These are phyloP conservation scores for Anthoceros angustus DNA, from an alignment of 225 moss, liverwort and hornwort species.

Conservation along the genomic window DNA sequence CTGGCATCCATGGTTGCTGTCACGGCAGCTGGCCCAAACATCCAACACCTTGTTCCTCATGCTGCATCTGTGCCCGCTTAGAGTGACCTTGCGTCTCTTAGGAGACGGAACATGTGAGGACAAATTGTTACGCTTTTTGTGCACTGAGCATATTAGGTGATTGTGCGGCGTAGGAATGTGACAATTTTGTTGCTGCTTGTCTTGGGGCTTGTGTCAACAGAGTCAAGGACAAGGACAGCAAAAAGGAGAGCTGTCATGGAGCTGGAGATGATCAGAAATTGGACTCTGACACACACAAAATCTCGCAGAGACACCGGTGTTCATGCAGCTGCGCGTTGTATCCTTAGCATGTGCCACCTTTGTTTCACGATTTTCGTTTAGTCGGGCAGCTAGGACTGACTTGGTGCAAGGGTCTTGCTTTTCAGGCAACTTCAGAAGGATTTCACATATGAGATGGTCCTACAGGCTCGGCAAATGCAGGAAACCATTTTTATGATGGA, in stretches of 20 bases:
- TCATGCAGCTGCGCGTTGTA: not conserved
- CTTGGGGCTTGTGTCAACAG: no score
- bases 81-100: no score
- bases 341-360: not conserved
- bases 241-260: constrained; percentile 6
- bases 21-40: no score
- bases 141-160: not conserved
- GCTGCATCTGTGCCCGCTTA: no score
- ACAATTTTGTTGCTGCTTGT: no score
- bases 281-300: constrained; percentile 35
- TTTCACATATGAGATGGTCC: constrained; percentile 80
- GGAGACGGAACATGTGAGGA: no score
- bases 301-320: constrained; percentile 55
- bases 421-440: constrained; percentile 51
- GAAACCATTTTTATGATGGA: constrained; percentile 77
- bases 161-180: no score
- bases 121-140: not conserved
- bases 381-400: not conserved
- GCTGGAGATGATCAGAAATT: constrained; percentile 20
- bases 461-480: constrained; percentile 61
- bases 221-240: constrained; percentile 29
- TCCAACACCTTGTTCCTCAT: no score
- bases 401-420: not conserved
- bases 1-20: not conserved
- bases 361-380: not conserved